Base-by-base conservation (phyloP, 179 eudicot genomes). In the Drosera spatulata region DNA sequence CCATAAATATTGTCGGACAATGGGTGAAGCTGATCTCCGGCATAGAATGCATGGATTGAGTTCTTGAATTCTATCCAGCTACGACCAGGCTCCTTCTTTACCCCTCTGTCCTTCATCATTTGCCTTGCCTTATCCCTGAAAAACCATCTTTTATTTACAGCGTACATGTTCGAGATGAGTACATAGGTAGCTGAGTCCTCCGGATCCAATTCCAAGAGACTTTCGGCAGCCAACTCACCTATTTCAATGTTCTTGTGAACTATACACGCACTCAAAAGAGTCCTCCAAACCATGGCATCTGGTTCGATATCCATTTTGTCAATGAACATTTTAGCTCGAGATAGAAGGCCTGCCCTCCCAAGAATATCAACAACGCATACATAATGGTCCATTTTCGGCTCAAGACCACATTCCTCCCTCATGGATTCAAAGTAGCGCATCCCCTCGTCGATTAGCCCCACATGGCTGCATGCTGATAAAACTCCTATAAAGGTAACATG, bases 381-480 rank as follows among this genome's bases (percentile, higher is more conserved):
- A 59, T 80, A 82, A 37, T 87, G 90, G 66, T 85, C 76, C n/a
- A 56, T 71, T 64, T 60, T 67, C 6, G 87, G 87, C 65, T 78
- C 71, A 14, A 81, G 54, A 14, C 77, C 79, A 53, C 75, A 80
- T 41, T 62, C 64, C 49, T 73, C 71, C 15, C 80, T 79, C 86
- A 87, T 77, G 22, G 78, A 66, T 59, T 78, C 78, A 63, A 90
- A 90, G 63, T 83, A 72, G 9, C 59, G 52, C 56, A 76, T 64
- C 9, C 90, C 97, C 2, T 87, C 85, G 57, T 66, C 63, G 7
- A 87, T 76, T 61, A 90, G 68, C 61, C 95, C 95, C 10, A 94
- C 61, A 71, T 79, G 97, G 58, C 93, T 85, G 62, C 93, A 87
- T 74, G 95, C 97, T 56, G 93, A 79, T 12, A 87, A 82, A 56